phyloP scores from a whole-genome alignment of 2,329 filamentous ascomycete genomes.

The Escovopsis weberi region DNA sequence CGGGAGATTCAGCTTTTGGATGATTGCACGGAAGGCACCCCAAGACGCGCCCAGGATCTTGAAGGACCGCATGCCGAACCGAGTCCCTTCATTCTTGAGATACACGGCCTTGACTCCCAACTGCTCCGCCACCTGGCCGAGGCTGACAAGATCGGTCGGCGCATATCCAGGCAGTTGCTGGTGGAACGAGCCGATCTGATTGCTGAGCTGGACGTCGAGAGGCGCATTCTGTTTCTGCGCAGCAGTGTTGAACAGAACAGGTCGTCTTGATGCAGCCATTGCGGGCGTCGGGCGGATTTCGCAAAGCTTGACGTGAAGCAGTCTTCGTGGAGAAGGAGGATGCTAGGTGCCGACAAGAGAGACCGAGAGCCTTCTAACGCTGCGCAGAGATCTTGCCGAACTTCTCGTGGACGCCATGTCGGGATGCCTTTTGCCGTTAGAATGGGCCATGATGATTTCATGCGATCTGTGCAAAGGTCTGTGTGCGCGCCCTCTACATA shows the following conservation, averaged over 20 bases:
- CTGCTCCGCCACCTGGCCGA: constrained; percentile 40
- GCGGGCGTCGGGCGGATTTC: not conserved
- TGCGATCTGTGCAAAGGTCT: not conserved
- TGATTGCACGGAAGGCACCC: constrained; percentile 48
- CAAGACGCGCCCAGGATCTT: constrained; percentile 72
- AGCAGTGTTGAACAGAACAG: constrained; percentile 6
- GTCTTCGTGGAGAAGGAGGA: too few species aligned
- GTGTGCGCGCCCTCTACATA: not conserved
- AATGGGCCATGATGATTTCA: not conserved
- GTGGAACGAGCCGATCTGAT: constrained; percentile 7
- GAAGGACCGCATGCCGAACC: constrained; percentile 58
- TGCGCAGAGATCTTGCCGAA: too few species aligned
- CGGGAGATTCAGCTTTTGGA: constrained; percentile 27
- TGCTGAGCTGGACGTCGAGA: not conserved
- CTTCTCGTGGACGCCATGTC: too few species aligned
- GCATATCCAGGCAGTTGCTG: constrained; percentile 22
- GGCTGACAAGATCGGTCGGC: constrained; percentile 34
- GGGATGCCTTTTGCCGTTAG: not conserved
- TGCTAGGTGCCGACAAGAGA: not conserved
- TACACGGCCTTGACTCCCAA: constrained; percentile 43
- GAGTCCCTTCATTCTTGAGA: constrained; percentile 56
- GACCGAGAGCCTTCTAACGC: not conserved
- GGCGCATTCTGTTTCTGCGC: constrained; percentile 6
- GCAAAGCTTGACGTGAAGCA: not conserved
- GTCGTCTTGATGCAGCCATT: constrained; percentile 5